Evolutionary conservation across 2,329 filamentous ascomycete species (phyloP).

Genomic region (Mollisiaceae sp.): DNA sequence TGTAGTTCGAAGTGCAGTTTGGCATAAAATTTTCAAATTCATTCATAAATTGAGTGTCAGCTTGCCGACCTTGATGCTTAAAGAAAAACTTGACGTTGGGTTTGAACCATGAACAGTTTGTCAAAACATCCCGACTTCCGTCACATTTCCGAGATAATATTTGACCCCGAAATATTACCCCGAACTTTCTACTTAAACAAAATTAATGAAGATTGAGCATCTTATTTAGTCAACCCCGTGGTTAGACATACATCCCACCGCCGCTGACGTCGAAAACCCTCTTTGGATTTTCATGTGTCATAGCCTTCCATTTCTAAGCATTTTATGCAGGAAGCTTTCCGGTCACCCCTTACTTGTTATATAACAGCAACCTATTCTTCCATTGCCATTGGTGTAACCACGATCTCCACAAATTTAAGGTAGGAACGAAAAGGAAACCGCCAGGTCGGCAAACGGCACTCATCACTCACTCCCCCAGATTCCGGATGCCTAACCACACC

Average conservation of each 20-base stretch:
- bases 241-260: neutral
- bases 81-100: too few relatives aligned
- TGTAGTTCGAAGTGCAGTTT: too few relatives aligned
- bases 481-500: slow-evolving; percentile 5
- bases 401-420: neutral
- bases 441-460: slow-evolving; percentile 1
- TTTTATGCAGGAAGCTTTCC: neutral
- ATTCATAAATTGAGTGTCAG: too few relatives aligned
- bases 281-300: slow-evolving; percentile 3
- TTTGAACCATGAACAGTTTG: neutral
- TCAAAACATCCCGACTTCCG: neutral
- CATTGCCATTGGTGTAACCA: slow-evolving; percentile 7
- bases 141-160: neutral
- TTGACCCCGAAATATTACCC: neutral
- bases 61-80: too few relatives aligned
- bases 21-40: too few relatives aligned
- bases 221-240: neutral
- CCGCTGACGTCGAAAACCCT: neutral
- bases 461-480: slow-evolving; percentile 20
- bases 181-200: neutral
- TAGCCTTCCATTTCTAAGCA: neutral
- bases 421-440: neutral
- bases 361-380: slow-evolving; percentile 8
- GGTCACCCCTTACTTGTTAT: slow-evolving; percentile 8
- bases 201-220: neutral